Conservation (phyloP, 192 early-diverging fungal species). For the Piromyces finnis region DNA sequence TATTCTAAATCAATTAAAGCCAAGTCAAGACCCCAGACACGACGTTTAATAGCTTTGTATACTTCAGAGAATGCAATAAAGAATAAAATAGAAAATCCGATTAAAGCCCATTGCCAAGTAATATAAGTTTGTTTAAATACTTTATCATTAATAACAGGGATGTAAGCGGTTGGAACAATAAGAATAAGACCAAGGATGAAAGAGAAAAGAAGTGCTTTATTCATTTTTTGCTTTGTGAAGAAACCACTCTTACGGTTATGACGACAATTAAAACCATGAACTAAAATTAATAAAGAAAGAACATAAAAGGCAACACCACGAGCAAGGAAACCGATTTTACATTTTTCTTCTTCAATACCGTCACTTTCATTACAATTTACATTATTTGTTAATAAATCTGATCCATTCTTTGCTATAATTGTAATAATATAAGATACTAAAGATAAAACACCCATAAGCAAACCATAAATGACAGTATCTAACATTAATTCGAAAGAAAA, state of each 20-base stretch:
- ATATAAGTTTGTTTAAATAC: constrained; percentile 36
- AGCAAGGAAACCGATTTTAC: constrained; percentile 46
- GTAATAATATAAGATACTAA: background rate
- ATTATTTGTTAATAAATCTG: constrained; percentile 1
- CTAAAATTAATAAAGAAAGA: constrained; percentile 45
- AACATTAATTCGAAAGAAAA: constrained; percentile 41
- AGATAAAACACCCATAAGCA: constrained; percentile 25
- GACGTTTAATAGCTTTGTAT: constrained; percentile 26
- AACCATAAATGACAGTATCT: constrained; percentile 53
- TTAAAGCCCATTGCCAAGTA: constrained; percentile 54
- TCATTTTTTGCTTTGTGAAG: constrained; percentile 10
- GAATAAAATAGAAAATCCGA: constrained; percentile 28
- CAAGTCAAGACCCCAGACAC: background rate
- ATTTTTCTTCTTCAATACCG: constrained; percentile 23
- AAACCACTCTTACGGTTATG: constrained; percentile 21
- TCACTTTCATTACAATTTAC: constrained; percentile 23
- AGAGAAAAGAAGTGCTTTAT: constrained; percentile 24
- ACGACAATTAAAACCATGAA: constrained; percentile 63
- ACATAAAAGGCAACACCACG: constrained; percentile 54
- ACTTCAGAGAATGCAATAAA: constrained; percentile 45
- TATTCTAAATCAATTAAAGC: background rate
- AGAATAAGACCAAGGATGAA: constrained; percentile 24
- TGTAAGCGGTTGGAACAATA: constrained; percentile 34
- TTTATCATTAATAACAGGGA: constrained; percentile 41
- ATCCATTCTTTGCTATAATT: background rate